Evolutionary conservation across 192 early-diverging fungal genomes (phyloP), one percentile per base, ranked within the genome.

Genomic region (Coemansia sp.): DNA sequence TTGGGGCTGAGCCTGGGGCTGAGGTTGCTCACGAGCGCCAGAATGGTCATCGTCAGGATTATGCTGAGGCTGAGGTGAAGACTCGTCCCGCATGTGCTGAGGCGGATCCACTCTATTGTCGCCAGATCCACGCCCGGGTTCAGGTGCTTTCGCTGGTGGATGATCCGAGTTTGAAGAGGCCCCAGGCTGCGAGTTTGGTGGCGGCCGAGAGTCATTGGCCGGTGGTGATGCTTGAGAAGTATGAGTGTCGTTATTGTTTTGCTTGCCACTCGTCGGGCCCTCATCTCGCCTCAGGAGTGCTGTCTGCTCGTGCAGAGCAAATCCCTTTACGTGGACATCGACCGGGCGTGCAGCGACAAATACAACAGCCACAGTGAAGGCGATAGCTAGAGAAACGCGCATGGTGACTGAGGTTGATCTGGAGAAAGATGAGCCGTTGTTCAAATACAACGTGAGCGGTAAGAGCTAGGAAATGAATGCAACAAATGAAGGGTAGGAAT

Each of bases 361-460:
- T 7, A 14, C 32, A 23, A 34, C 63, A 6, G 63, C 63, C 7
- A 50, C 17, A 15, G 63, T 31, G 5, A 65, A 9, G 5, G 46
- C 32, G n/a, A 65, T 23, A 11, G 63, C 32, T 21, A 51, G 46
- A 7, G 63, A 46, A 31, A 65, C 45, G 19, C 63, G 63, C 63
- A 65, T 63, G 14, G 14, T 31, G 1, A 5, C 2, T 38, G 19
- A 19, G 15, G 58, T 7, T 38, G 7, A 4, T 61, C 21, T 2
- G 59, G n/a, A 23, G 21, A 15, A 34, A n/a, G 34, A 4, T n/a
- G 31, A 58, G 29, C 53, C 53, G 53, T 57, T 57, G 27, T 57
- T 32, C 23, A 57, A 15, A 25, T 31, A 31, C 29, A 23, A 25
- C 48, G 36, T 37, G n/a, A 51, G 17, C 0, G 23, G 6, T 11